Evolutionary conservation across 495 filamentous ascomycete species (phyloP).

Genomic region (Podospora anserina): DNA sequence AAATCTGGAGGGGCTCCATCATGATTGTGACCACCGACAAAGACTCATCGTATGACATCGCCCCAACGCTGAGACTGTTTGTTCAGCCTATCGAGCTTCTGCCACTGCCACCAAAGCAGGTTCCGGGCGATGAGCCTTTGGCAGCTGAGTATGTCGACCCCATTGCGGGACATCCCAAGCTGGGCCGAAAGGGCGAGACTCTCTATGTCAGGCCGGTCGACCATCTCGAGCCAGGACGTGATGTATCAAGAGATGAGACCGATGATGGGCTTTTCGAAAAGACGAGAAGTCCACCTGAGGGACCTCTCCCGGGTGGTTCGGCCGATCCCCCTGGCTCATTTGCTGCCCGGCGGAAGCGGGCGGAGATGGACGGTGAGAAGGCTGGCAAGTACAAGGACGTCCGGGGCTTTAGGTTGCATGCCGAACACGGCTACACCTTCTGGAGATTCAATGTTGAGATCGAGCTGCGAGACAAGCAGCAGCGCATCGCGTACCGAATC

Average conservation of each 20-base stretch:
- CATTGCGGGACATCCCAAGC: constrained; percentile 78
- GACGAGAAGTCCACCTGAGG: constrained; percentile 40
- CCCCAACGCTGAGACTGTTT: constrained; percentile 77
- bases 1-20: constrained; percentile 88
- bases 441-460: constrained; percentile 95
- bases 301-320: constrained; percentile 29
- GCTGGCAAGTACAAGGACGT: constrained; percentile 74
- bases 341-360: constrained; percentile 45
- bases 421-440: constrained; percentile 86
- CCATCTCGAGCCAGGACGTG: constrained; percentile 65
- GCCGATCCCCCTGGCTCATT: constrained; percentile 45
- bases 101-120: constrained; percentile 70
- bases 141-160: constrained; percentile 84
- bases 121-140: constrained; percentile 62
- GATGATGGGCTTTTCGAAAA: constrained; percentile 78
- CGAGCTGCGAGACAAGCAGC: constrained; percentile 70
- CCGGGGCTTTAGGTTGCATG: constrained; percentile 74
- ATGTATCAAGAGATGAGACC: constrained; percentile 71
- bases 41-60: constrained; percentile 73
- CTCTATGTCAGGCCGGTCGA: constrained; percentile 85
- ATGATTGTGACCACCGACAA: constrained; percentile 90
- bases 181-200: constrained; percentile 73
- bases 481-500: constrained; percentile 91
- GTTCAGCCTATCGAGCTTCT: constrained; percentile 79
- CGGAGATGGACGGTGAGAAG: constrained; percentile 65